phyloP scores from a whole-genome alignment of 176 grass and related monocot genomes.

The Musa troglodytarum region DNA sequence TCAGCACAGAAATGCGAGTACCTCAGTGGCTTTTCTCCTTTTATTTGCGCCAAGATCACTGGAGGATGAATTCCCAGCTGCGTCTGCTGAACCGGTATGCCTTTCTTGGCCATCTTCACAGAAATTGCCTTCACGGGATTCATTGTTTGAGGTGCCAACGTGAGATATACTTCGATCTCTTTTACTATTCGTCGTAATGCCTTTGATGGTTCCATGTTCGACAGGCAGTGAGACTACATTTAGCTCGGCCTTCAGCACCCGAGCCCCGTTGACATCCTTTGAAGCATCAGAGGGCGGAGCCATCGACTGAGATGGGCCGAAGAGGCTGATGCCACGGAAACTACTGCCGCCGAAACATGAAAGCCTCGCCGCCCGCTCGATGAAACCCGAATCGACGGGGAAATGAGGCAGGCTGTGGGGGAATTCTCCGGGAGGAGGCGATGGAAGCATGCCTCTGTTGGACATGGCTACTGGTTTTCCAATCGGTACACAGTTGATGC shows the following conservation, averaged over 20 bases:
- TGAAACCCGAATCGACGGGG: constrained; percentile 6
- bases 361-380: constrained; percentile 15
- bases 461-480: constrained; percentile 3
- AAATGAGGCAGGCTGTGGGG: neutral
- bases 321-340: neutral
- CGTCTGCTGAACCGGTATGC: neutral
- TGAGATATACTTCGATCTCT: neutral
- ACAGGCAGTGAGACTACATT: neutral
- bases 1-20: neutral
- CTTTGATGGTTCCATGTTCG: neutral
- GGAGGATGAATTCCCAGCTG: neutral
- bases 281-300: neutral
- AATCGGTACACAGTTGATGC: neutral
- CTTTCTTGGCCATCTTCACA: constrained; percentile 13
- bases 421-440: neutral
- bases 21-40: constrained; percentile 7
- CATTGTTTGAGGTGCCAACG: neutral
- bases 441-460: neutral
- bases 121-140: neutral
- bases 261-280: neutral
- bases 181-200: neutral
- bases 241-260: neutral
- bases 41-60: constrained; percentile 15
- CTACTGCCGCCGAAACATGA: constrained; percentile 8
- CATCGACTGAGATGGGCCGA: neutral